Base-by-base conservation (phyloP, 345 rosid species). In the Stellera chamaejasme region DNA sequence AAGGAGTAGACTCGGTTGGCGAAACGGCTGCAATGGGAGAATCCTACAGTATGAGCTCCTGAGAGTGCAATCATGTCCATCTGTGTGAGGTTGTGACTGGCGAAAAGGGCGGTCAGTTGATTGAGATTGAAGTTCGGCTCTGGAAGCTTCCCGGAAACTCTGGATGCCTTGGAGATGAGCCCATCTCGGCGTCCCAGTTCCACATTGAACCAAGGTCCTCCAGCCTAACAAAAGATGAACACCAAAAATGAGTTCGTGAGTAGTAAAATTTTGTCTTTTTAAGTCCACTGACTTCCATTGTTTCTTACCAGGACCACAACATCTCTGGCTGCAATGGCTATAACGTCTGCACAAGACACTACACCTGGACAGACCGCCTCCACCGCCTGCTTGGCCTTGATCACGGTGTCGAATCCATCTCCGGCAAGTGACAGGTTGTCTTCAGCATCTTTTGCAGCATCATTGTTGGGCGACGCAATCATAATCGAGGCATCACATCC, bases 151-250 rank as follows among this genome's bases (percentile, higher is more conserved):
- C 96, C 90, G 0, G 68, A 13, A 3, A 89, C 99, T 0, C 10
- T 64, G n/a, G 99, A 84, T 39, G 87, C 78, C n/a, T 61, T 4
- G 0, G 96, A 93, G 13, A 65, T 58, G 5, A 78, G 70, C 51
- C 97, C 91, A 58, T 93, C 97, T 0, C 82, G 81, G 25, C 99
- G 80, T 6, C 99, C 97, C 62, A 93, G 55, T 70, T 89, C 97
- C 10, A 93, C 90, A 9, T 54, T 61, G 72, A 80, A 93, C 36
- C 81, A 66, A 26, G 82, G 76, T 3, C 96, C 99, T 60, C 96
- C 97, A 3, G 80, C 83, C 99, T 92, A 69, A 48, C 47, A 55
- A 15, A 45, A 12, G 36, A 50, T 26, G 26, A 51, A 46, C 32
- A 11, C 27, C 56, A 43, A 11, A 3, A 27, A 19, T 28, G 48